Conservation (phyloP, 2,329 filamentous ascomycete species). For the Aspergillus candidus region DNA sequence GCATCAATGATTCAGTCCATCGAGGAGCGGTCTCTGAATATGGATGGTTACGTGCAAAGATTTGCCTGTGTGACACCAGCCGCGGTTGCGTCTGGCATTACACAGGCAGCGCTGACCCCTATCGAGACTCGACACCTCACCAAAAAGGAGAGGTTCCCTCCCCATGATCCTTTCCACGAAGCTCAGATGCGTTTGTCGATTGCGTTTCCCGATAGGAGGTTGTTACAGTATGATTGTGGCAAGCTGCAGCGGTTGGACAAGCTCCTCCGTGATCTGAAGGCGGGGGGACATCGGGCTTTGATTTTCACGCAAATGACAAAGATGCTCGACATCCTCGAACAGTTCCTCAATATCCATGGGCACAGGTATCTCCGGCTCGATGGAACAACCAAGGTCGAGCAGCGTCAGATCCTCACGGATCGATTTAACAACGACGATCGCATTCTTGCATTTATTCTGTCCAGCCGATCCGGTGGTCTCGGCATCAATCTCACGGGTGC, state of each 20-base stretch:
- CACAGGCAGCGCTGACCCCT: conserved; percentile 60
- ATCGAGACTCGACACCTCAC: conserved; percentile 47
- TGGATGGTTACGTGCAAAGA: conserved; percentile 73
- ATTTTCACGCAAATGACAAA: conserved; percentile 99
- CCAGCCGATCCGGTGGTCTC: conserved; percentile 85
- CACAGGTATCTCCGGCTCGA: conserved; percentile 95
- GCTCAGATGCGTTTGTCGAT: conserved; percentile 88
- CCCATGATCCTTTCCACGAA: conserved; percentile 82
- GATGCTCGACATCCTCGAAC: conserved; percentile 92
- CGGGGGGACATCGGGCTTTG: conserved; percentile 83
- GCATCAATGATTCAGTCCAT: conserved; percentile 64
- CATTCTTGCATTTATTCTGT: conserved; percentile 92
- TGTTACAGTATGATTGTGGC: conserved; percentile 96
- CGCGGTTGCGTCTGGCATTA: conserved; percentile 73
- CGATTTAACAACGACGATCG: conserved; percentile 92
- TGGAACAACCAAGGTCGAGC: conserved; percentile 92
- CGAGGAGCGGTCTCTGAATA: conserved; percentile 62
- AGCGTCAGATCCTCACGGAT: conserved; percentile 89
- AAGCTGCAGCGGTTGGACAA: conserved; percentile 88
- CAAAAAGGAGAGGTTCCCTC: conserved; percentile 46
- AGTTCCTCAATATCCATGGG: conserved; percentile 95
- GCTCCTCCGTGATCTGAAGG: conserved; percentile 77
- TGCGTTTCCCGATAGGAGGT: conserved; percentile 89
- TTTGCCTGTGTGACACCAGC: conserved; percentile 91
- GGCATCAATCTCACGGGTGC: conserved; percentile 96